Percentiles rank a stretch among this genome's conserved stretches.
Conservation (phyloP, 768 basidiomycete genomes). For the Pisolithus microcarpus region DNA sequence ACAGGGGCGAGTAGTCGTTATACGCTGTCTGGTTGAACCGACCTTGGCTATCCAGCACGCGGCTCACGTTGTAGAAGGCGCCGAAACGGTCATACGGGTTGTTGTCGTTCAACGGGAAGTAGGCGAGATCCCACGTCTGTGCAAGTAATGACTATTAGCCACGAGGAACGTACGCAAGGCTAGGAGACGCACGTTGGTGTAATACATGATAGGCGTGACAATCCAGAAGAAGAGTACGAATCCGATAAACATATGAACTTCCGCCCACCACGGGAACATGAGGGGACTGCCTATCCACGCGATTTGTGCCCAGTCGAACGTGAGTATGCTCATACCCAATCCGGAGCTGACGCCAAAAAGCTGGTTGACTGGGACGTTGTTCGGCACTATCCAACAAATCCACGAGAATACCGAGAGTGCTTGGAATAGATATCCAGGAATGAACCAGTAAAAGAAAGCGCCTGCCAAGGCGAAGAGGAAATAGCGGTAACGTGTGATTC, state of each 20-base stretch:
- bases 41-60: conserved; percentile 58
- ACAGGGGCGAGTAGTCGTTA: conserved; percentile 79
- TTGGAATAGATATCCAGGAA: conserved; percentile 89
- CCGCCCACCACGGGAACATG: conserved; percentile 94
- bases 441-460: conserved; percentile 82
- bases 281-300: conserved; percentile 67
- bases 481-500: conserved; percentile 73
- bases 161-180: neutral
- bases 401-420: conserved; percentile 86
- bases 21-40: conserved; percentile 74
- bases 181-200: conserved; percentile 69
- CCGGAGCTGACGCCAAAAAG: conserved; percentile 82
- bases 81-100: conserved; percentile 82
- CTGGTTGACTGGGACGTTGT: conserved; percentile 82
- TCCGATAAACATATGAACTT: conserved; percentile 80
- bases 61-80: conserved; percentile 60
- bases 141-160: conserved; percentile 6
- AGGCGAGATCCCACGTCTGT: conserved; percentile 74
- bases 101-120: conserved; percentile 82
- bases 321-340: conserved; percentile 82
- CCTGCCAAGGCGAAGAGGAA: conserved; percentile 59
- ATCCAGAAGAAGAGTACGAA: conserved; percentile 95
- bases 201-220: conserved; percentile 81
- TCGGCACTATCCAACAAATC: conserved; percentile 85
- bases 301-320: conserved; percentile 88